Percentiles rank a stretch among this genome's conserved stretches.
These are phyloP conservation scores for Fusarium pseudocircinatum DNA, from an alignment of 2,329 filamentous ascomycete species.

Conservation along the genomic window DNA sequence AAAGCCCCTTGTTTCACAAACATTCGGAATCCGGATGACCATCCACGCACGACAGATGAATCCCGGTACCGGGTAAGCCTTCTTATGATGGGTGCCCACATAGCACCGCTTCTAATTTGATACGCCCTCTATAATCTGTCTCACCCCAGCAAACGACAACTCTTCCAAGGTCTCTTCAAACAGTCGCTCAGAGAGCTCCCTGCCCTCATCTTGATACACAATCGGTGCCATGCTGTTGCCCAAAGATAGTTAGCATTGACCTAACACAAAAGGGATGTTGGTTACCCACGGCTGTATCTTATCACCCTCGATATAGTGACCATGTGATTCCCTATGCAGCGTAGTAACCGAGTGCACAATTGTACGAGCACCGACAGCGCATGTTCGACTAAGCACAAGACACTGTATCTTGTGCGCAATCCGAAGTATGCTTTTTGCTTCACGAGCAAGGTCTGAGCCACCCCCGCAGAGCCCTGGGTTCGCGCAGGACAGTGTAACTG, in stretches of 20 bases:
- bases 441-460: not conserved
- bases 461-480: not conserved
- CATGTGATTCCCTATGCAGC: not conserved
- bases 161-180: not conserved
- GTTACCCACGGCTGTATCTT: not conserved
- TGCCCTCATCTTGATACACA: not conserved
- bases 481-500: not conserved
- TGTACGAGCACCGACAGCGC: not conserved
- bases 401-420: not conserved
- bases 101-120: not conserved
- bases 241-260: fast-evolving
- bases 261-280: fast-evolving
- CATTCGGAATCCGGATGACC: not conserved
- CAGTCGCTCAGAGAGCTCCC: not conserved
- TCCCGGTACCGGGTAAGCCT: not conserved
- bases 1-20: not conserved
- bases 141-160: not conserved
- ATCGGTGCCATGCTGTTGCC: not conserved
- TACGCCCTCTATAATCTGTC: not conserved
- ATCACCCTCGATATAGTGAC: not conserved
- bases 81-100: not conserved
- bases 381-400: not conserved
- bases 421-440: not conserved
- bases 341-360: not conserved
- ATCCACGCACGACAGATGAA: not conserved